Conservation (phyloP, 2,329 filamentous ascomycete species). For the Colletotrichum tropicale region DNA sequence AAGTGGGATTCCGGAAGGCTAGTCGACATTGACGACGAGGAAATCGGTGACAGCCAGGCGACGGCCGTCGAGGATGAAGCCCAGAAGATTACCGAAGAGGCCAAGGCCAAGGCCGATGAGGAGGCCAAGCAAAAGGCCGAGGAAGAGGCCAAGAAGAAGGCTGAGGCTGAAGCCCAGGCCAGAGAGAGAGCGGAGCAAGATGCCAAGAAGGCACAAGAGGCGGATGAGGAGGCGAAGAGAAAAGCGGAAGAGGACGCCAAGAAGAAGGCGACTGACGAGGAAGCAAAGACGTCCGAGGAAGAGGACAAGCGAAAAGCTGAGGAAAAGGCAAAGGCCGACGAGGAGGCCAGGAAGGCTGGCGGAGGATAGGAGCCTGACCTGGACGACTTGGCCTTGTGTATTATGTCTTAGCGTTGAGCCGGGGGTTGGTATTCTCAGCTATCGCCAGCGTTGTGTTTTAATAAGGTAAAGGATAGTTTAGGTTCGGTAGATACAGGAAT, state of each 20-base stretch:
- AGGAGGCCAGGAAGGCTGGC: conserved; percentile 8
- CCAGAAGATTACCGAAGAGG: neutral
- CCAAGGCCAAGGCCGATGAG: neutral
- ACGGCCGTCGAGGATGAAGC: neutral
- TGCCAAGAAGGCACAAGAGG: neutral
- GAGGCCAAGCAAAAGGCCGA: neutral
- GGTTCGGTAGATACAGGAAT: neutral
- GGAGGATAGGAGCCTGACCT: neutral
- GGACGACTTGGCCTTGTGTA: neutral
- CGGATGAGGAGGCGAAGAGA: conserved; percentile 1
- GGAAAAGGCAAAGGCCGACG: conserved; percentile 3
- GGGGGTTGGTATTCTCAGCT: neutral
- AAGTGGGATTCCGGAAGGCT: conserved; percentile 47
- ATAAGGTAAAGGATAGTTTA: neutral
- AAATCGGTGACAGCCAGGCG: neutral
- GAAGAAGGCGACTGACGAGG: neutral
- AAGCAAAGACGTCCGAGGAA: neutral
- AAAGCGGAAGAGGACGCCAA: conserved; percentile 7
- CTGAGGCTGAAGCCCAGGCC: neutral
- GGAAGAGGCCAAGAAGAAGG: neutral
- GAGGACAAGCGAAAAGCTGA: conserved; percentile 1
- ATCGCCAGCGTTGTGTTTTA: neutral
- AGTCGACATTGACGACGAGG: conserved; percentile 32
- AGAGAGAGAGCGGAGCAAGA: conserved; percentile 6
- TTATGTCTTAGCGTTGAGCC: neutral